phyloP scores from a whole-genome alignment of 805 yeast genomes.

The Wickerhamomyces ciferrii region DNA sequence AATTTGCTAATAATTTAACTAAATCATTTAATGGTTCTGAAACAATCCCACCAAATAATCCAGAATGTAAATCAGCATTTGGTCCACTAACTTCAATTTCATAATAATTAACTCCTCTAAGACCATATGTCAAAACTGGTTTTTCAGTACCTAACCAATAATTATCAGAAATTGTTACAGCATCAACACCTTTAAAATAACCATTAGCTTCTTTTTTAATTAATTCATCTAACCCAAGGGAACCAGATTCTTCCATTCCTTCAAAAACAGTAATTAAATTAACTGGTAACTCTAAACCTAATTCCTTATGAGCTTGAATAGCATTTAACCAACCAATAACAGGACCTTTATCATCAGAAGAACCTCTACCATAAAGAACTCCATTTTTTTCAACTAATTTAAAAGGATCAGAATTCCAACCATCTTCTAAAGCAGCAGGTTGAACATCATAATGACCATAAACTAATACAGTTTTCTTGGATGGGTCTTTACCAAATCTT shows the following conservation, averaged over 20 bases:
- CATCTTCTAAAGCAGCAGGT: slow-evolving; percentile 89
- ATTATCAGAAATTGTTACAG: slow-evolving; percentile 94
- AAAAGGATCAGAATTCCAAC: slow-evolving; percentile 95
- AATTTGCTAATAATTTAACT: slow-evolving; percentile 64
- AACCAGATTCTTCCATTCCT: slow-evolving; percentile 99
- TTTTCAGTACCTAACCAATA: slow-evolving; percentile 98
- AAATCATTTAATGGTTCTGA: slow-evolving; percentile 98
- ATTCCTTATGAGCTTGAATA: slow-evolving; percentile 82
- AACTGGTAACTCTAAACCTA: slow-evolving; percentile 87
- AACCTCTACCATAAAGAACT: slow-evolving; percentile 84
- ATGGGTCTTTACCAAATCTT: slow-evolving; percentile 75
- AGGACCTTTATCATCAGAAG: slow-evolving; percentile 98
- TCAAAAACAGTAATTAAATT: slow-evolving; percentile 91
- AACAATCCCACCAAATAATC: slow-evolving; percentile 94
- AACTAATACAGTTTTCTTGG: slow-evolving; percentile 81
- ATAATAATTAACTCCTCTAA: slow-evolving; percentile 95
- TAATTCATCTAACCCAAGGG: slow-evolving; percentile 82
- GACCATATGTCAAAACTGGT: slow-evolving; percentile 96
- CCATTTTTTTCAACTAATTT: slow-evolving; percentile 62
- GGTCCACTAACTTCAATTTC: slow-evolving; percentile 83
- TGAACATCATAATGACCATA: slow-evolving; percentile 99
- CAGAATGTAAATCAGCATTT: slow-evolving; percentile 94
- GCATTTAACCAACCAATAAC: slow-evolving; percentile 95
- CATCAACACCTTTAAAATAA: slow-evolving; percentile 86
- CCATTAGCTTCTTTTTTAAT: slow-evolving; percentile 71